Base-by-base conservation (phyloP, 1,284 basidiomycete genomes). In the Fomitopsis palustris region DNA sequence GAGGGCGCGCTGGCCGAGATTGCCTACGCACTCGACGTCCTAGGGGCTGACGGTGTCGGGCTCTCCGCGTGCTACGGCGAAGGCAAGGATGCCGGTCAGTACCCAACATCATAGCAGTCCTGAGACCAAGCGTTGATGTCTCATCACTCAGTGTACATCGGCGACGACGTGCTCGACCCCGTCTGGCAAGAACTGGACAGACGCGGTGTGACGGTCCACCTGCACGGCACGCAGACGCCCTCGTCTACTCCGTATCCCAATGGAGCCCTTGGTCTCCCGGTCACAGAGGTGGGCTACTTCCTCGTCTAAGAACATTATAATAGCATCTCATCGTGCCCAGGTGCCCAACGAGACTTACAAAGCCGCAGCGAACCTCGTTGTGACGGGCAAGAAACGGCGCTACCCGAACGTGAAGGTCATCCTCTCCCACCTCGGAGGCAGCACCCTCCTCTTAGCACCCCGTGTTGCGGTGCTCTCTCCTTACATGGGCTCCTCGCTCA, bases 301-400 rank as follows among this genome's bases (percentile, higher is more conserved):
- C n/a, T 23, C 23, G 14, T 3, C 23, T 1, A 23, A n/a, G 19
- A 14, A 23, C 8, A 5, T 9, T 3, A 2, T 27, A 6, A 7
- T 47, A 21, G 21, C 23, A 47, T 25, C 23, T 27, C 16, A 27
- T 23, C 19, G 25, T 27, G 45, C 31, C 53, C 47, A 90, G 87
- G 87, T 88, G 0, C 88, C 88, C 12, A 85, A 88, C 67, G 88
- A 91, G 72, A 90, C 89, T 0, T 89, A 82, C 77, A 90, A 89
- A 74, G 88, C 87, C 3, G 88, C 88, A 39, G 82, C 87, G 1
- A 86, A 89, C 69, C 79, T 90, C 49, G 86, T 90, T 49, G 83
- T 90, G 31, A 80, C 85, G 1, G 85, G 86, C 53, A 83, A 83
- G 64, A 87, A 86, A 69, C 81, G 85, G 53, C 81, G 77, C 60